Evolutionary conservation across 139 green algal species (phyloP).

Genomic region (Coccomyxa sp.): DNA sequence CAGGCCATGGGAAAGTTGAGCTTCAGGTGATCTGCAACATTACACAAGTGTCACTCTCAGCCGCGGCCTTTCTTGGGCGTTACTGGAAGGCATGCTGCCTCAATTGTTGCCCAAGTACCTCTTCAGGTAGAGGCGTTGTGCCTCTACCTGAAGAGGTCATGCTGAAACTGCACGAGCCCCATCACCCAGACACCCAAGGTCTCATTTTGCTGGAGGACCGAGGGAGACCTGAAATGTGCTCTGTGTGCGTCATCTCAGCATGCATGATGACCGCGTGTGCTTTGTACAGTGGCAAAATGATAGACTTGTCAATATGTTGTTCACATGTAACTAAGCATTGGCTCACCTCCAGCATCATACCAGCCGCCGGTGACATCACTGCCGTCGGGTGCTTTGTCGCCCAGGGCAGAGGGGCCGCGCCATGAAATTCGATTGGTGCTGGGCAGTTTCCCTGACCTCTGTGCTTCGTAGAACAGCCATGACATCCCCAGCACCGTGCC

Average conservation of each 20-base stretch:
- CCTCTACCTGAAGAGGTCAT: no score
- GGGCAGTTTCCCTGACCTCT: slow-evolving; percentile 32
- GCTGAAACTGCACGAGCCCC: no score
- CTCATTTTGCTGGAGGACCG: no score
- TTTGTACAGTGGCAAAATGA: no score
- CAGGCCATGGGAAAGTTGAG: slow-evolving; percentile 56
- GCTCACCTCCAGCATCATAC: slow-evolving; percentile 48
- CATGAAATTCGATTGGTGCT: slow-evolving; percentile 41
- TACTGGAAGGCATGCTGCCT: no score
- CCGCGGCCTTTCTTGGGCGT: not conserved
- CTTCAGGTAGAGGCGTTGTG: no score
- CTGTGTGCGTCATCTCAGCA: not conserved
- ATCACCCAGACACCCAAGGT: no score
- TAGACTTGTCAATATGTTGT: no score
- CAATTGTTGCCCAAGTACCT: no score
- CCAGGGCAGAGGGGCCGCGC: slow-evolving; percentile 41
- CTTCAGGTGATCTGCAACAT: slow-evolving; percentile 53
- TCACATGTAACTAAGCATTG: no score
- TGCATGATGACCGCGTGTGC: no score
- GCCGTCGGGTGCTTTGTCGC: slow-evolving; percentile 27
- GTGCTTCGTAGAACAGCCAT: slow-evolving; percentile 45
- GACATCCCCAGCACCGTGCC: slow-evolving; percentile 21
- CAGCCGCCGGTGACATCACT: slow-evolving; percentile 41
- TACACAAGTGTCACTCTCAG: not conserved
- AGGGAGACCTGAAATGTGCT: not conserved